phyloP scores from a whole-genome alignment of 1,284 basidiomycete genomes.

The Leccinum idahoense region DNA sequence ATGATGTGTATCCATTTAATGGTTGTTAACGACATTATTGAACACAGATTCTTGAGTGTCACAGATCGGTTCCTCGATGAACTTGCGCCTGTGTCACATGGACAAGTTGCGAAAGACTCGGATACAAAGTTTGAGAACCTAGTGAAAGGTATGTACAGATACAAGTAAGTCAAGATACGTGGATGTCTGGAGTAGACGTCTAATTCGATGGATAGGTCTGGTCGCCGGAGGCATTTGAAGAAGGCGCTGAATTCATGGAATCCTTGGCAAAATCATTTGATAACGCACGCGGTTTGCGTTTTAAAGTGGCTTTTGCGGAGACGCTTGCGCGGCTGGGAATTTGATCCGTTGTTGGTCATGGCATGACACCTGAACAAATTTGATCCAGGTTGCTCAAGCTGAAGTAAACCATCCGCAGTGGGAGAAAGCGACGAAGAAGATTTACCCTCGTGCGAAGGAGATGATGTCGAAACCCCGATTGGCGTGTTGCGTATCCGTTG shows the following conservation, averaged over 20 bases:
- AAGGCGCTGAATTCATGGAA: slow-evolving; percentile 89
- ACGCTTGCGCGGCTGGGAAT: slow-evolving; percentile 61
- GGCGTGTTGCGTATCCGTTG: slow-evolving; percentile 84
- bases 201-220: slow-evolving; percentile 58
- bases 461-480: slow-evolving; percentile 87
- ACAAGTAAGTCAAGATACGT: slow-evolving; percentile 47
- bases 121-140: slow-evolving; percentile 81
- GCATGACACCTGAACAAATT: slow-evolving; percentile 2
- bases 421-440: slow-evolving; percentile 85
- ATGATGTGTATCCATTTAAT: not conserved
- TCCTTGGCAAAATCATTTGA: slow-evolving; percentile 79
- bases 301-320: slow-evolving; percentile 87
- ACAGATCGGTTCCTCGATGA: slow-evolving; percentile 83
- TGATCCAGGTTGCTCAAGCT: slow-evolving; percentile 78
- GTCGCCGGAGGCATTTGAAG: slow-evolving; percentile 91
- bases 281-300: slow-evolving; percentile 76
- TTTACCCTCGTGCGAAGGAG: slow-evolving; percentile 79
- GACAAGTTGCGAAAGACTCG: slow-evolving; percentile 71
- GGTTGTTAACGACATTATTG: slow-evolving; percentile 1
- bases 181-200: slow-evolving; percentile 1
- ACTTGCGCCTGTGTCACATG: slow-evolving; percentile 66
- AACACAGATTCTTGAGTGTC: slow-evolving; percentile 73
- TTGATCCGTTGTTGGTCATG: not conserved
- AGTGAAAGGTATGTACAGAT: slow-evolving; percentile 76
- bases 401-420: slow-evolving; percentile 95